phyloP scores from a whole-genome alignment of 345 rosid species.

The thale cress (Arabidopsis thaliana) region DNA sequence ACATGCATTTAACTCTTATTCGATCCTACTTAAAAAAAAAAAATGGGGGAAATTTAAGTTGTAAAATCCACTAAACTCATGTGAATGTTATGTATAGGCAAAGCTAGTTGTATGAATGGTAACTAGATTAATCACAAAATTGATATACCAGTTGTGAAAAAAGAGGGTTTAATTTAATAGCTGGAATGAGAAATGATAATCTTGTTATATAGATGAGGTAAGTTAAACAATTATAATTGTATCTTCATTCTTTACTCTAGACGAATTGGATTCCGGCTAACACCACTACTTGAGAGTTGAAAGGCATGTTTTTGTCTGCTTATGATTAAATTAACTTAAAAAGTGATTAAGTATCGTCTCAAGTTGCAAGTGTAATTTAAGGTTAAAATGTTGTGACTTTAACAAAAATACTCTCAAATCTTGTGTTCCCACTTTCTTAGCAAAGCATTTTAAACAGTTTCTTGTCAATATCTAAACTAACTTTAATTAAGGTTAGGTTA shows the following conservation, averaged over 20 bases:
- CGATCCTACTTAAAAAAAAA: too few species aligned
- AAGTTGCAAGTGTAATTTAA: constrained; percentile 22
- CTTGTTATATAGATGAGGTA: neutral
- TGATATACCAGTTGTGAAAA: constrained; percentile 18
- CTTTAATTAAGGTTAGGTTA: constrained; percentile 22
- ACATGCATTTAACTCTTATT: too few species aligned
- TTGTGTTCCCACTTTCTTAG: constrained; percentile 21
- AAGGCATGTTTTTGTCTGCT: constrained; percentile 19
- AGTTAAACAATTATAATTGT: neutral
- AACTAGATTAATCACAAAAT: neutral
- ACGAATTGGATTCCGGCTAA: constrained; percentile 12
- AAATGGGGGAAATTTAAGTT: neutral
- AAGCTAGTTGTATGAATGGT: neutral
- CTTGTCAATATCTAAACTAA: neutral
- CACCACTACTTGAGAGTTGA: constrained; percentile 20
- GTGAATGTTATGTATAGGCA: neutral
- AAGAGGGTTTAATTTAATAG: neutral
- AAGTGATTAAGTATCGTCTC: constrained; percentile 1
- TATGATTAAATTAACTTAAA: constrained; percentile 7
- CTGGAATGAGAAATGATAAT: constrained; percentile 11
- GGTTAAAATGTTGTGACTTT: neutral
- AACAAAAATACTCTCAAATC: neutral
- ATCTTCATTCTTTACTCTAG: constrained; percentile 14
- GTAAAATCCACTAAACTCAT: neutral
- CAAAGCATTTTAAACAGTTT: constrained; percentile 2